Evolutionary conservation across 139 green algal species (phyloP).

Genomic region (Zygnema circumcarinatum): DNA sequence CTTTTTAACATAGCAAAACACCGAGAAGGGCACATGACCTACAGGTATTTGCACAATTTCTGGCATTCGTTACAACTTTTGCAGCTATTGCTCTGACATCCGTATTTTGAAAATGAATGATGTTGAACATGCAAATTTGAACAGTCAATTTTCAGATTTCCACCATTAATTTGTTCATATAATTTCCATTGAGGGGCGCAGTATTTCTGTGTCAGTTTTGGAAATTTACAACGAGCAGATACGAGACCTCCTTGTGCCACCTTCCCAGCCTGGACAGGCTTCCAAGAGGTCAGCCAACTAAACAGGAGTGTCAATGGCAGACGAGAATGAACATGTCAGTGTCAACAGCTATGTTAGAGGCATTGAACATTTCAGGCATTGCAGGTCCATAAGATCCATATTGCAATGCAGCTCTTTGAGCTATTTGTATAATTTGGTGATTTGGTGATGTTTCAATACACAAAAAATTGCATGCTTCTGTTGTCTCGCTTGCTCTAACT

Average conservation of each 20-base stretch:
- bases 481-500: not conserved
- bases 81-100: not conserved
- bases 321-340: not conserved
- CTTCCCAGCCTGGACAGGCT: not conserved
- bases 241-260: conserved; percentile 53
- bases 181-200: conserved; percentile 16
- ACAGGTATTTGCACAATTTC: conserved; percentile 16
- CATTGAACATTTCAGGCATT: not conserved
- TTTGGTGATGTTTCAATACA: too few relatives aligned
- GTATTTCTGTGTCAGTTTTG: conserved; percentile 41
- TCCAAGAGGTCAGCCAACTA: conserved; percentile 51
- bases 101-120: not conserved
- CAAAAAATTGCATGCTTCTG: not conserved
- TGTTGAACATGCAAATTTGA: not conserved
- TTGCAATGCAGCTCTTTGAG: too few relatives aligned
- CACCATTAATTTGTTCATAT: not conserved
- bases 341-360: not conserved
- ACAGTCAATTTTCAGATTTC: not conserved
- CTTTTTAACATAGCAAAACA: conserved; percentile 70
- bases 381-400: not conserved
- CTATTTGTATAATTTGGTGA: too few relatives aligned
- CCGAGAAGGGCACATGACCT: conserved; percentile 10
- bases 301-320: not conserved
- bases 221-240: conserved; percentile 70
- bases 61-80: not conserved